phyloP scores from a whole-genome alignment of 1,284 basidiomycete species.

The Ceratobasidium sp. region DNA sequence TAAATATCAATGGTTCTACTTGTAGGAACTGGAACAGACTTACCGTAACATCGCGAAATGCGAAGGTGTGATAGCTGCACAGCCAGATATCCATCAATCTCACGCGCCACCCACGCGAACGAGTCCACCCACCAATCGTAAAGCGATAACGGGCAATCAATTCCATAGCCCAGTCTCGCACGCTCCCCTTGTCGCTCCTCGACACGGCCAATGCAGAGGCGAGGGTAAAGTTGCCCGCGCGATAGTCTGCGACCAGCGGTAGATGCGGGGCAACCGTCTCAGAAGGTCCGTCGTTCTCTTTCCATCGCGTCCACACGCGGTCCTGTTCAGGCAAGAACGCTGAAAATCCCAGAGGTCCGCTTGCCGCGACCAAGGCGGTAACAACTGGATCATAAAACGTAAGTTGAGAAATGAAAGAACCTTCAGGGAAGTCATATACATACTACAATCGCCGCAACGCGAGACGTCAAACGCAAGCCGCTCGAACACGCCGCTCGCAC shows the following conservation, averaged over 20 bases:
- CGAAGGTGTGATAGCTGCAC: constrained; percentile 24
- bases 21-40: not conserved
- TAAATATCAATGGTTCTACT: too few species aligned
- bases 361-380: constrained; percentile 37
- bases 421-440: not conserved
- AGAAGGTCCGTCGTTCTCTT: constrained; percentile 8
- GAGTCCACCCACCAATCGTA: constrained; percentile 43
- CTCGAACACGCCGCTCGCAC: constrained; percentile 36
- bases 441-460: constrained; percentile 36
- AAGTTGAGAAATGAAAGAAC: not conserved
- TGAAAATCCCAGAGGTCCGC: constrained; percentile 35
- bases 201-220: constrained; percentile 10
- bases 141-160: constrained; percentile 45
- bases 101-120: constrained; percentile 3
- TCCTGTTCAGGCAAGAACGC: constrained; percentile 40
- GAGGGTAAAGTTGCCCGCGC: constrained; percentile 40
- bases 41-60: constrained; percentile 27
- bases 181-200: constrained; percentile 8
- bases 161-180: constrained; percentile 43
- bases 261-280: constrained; percentile 15
- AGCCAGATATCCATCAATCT: not conserved
- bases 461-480: constrained; percentile 31
- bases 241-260: constrained; percentile 38
- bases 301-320: constrained; percentile 21
- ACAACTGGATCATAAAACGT: constrained; percentile 28